These are phyloP conservation scores for Withania somnifera DNA, from an alignment of 305 asterid genomes.

Conservation along the genomic window DNA sequence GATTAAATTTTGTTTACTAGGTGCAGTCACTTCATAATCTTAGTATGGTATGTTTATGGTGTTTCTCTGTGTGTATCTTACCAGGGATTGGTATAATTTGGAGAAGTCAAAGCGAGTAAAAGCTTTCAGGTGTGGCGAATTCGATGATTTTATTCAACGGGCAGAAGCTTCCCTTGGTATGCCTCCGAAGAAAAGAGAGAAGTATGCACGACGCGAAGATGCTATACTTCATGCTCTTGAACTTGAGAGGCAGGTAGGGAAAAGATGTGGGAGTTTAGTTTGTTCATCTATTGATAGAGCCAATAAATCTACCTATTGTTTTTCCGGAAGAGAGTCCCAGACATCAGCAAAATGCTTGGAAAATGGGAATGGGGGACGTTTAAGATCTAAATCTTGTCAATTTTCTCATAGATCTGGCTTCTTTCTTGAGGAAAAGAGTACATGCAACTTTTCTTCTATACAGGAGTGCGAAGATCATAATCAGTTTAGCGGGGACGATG, in stretches of 20 bases:
- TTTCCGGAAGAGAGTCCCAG: slow-evolving; percentile 10
- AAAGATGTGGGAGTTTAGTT: slow-evolving; percentile 46
- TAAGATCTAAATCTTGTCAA: slow-evolving; percentile 23
- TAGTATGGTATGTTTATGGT: slow-evolving; percentile 7
- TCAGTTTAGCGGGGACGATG: slow-evolving; percentile 54
- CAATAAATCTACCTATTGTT: slow-evolving; percentile 31
- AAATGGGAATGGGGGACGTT: slow-evolving; percentile 29
- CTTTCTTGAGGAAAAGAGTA: slow-evolving; percentile 29
- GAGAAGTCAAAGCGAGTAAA: slow-evolving; percentile 99
- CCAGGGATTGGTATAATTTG: slow-evolving; percentile 96
- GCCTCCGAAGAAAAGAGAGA: slow-evolving; percentile 98
- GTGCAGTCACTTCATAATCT: neutral
- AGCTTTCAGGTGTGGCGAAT: slow-evolving; percentile 94
- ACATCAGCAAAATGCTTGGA: slow-evolving; percentile 34
- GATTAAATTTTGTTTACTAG: neutral
- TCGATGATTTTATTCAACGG: slow-evolving; percentile 85
- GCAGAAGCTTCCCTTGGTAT: slow-evolving; percentile 87
- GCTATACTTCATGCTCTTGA: slow-evolving; percentile 97
- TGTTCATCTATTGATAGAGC: slow-evolving; percentile 31
- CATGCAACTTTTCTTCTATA: slow-evolving; percentile 19
- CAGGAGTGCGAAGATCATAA: slow-evolving; percentile 32
- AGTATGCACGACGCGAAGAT: slow-evolving; percentile 97
- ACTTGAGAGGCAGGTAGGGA: slow-evolving; percentile 65
- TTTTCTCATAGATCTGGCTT: slow-evolving; percentile 26
- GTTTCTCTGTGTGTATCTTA: slow-evolving; percentile 10